Base-by-base conservation (phyloP, 2,329 filamentous ascomycete species). In the Hirsutella minnesotensis region DNA sequence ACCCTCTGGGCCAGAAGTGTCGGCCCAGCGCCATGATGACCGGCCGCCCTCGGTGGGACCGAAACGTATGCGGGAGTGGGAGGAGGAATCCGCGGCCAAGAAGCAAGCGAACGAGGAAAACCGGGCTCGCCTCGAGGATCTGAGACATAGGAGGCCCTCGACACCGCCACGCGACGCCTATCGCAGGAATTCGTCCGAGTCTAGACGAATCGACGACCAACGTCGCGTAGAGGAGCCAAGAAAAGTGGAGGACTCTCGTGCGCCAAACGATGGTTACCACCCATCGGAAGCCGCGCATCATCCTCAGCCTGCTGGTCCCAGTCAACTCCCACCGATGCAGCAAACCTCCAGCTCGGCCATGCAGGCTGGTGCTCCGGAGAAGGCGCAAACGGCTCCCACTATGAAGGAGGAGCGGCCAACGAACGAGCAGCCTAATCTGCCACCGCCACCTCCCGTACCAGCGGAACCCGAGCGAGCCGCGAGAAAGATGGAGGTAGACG, bases 401-500 rank as follows among this genome's bases (percentile, higher is more conserved):
- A 66, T 63, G 22, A 81, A 76, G 60, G 79, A 86, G 49, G 83
- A 87, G 46, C 69, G 73, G 10, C 61, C 68, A 30, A 63, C 71
- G 40, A 60, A 50, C 18, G 60, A 63, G 43, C 59, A 59, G 43
- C 57, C 66, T 18, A 57, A 64, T 33, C 53, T 68, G 21, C 67
- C 69, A 27, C 64, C 74, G 22, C 62, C 72, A 2, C 68, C 73
- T 19, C 67, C 72, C 18, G 62, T 49, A 2, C 45, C 71, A 16
- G 81, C 80, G 45, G 90, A 96, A 65, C 86, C 88, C 9, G 79
- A 84, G 60, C 69, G 79, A 42, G 88, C 92, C 29, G 87, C 88
- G 18, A 76, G 92, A 19, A 94, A 94, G 63, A 94, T 98, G 79
- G 90, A 96, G 7, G 86, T 96, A 18, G 89, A 98, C 52, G 92